A percentile compares a stretch with the other conserved stretches of the same genome.
Evolutionary conservation across 768 basidiomycete species (phyloP).

Genomic region (Coprinellus aureogranulatus): DNA sequence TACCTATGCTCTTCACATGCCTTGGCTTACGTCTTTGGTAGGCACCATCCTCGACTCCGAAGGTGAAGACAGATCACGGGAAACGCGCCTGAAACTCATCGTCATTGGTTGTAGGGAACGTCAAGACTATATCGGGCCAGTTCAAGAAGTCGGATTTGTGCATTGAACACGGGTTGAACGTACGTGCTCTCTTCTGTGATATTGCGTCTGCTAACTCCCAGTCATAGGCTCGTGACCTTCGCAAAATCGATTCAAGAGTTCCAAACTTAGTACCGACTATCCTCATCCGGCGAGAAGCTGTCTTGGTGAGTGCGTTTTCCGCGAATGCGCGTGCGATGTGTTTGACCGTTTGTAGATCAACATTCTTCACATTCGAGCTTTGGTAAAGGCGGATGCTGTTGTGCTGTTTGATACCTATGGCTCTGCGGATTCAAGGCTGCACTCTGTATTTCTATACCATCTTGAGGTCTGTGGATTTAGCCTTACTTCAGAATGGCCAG

Average conservation of each 20-base stretch:
- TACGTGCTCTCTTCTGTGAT: constrained; percentile 39
- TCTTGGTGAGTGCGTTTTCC: constrained; percentile 59
- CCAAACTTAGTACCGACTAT: constrained; percentile 96
- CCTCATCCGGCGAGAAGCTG: constrained; percentile 80
- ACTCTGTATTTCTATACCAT: constrained; percentile 86
- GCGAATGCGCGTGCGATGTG: constrained; percentile 3
- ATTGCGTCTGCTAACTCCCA: constrained; percentile 8
- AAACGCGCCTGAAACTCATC: constrained; percentile 11
- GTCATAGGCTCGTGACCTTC: constrained; percentile 83
- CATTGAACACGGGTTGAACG: constrained; percentile 83
- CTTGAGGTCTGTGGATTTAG: constrained; percentile 56
- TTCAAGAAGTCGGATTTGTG: constrained; percentile 91
- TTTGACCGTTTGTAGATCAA: constrained; percentile 58
- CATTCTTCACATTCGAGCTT: constrained; percentile 90
- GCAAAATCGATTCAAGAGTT: constrained; percentile 92
- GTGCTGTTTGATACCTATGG: constrained; percentile 92
- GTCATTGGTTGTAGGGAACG: constrained; percentile 54
- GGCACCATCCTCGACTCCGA: constrained; percentile 86
- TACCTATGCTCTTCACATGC: constrained; percentile 9
- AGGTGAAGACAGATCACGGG: constrained; percentile 42
- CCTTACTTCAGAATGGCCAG: background rate
- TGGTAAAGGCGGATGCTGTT: constrained; percentile 90
- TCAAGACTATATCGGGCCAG: constrained; percentile 83
- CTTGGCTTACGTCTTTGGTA: constrained; percentile 28
- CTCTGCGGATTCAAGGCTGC: constrained; percentile 78